phyloP scores from a whole-genome alignment of 176 grass and related monocot species.

The Carex myosuroides region DNA sequence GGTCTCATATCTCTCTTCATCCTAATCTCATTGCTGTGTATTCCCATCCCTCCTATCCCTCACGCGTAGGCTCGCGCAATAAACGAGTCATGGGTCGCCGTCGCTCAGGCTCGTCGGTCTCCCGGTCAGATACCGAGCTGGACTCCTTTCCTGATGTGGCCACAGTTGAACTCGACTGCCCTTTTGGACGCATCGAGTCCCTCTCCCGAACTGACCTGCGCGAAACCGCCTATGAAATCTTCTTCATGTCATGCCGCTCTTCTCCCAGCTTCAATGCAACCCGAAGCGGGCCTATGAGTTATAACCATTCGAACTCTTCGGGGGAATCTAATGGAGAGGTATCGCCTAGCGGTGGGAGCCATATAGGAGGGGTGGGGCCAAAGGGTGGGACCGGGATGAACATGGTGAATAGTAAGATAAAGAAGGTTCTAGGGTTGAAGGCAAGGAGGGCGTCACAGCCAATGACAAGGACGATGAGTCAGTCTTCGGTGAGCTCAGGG shows the following conservation, averaged over 20 bases:
- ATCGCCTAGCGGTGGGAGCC: constrained; percentile 25
- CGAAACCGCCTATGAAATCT: constrained; percentile 81
- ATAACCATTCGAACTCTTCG: constrained; percentile 10
- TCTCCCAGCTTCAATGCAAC: constrained; percentile 30
- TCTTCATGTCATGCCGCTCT: constrained; percentile 88
- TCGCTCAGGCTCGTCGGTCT: constrained; percentile 46
- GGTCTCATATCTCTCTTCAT: constrained; percentile 4
- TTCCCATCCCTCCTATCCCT: constrained; percentile 4
- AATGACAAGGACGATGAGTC: constrained; percentile 53
- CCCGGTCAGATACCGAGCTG: constrained; percentile 30
- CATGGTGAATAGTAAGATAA: constrained; percentile 58
- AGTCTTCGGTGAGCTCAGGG: constrained; percentile 26
- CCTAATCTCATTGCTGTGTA: not conserved
- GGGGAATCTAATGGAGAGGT: constrained; percentile 17
- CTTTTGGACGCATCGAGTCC: constrained; percentile 47
- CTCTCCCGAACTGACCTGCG: constrained; percentile 48
- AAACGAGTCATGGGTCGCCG: constrained; percentile 19
- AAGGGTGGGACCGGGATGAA: constrained; percentile 58
- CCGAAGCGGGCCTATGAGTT: constrained; percentile 23
- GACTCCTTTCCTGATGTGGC: constrained; percentile 25
- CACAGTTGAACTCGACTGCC: constrained; percentile 39
- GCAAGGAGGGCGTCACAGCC: constrained; percentile 35
- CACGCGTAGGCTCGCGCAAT: not conserved
- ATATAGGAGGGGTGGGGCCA: constrained; percentile 20
- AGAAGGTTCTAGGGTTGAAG: constrained; percentile 71